Percentiles rank a stretch among this genome's conserved stretches.
These are phyloP conservation scores for Bruguiera hainesii DNA, from an alignment of 441 rosid genomes.

Conservation along the genomic window DNA sequence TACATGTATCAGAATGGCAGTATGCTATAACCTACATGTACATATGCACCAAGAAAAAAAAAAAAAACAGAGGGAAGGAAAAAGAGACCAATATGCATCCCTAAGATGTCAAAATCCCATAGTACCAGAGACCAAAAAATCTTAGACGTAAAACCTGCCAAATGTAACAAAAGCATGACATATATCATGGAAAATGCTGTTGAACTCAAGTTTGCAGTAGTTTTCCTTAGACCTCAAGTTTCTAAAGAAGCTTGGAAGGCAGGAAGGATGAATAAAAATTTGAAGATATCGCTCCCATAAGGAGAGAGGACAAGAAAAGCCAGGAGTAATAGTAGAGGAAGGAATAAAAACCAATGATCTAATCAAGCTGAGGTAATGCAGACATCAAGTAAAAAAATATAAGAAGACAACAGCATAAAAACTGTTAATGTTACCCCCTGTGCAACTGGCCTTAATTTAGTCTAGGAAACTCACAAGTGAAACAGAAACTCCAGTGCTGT, in stretches of 20 bases:
- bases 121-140: neutral
- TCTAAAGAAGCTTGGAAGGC: neutral
- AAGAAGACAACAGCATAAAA: neutral
- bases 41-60: no score
- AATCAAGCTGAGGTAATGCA: neutral
- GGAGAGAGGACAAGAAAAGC: no score
- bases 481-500: constrained; percentile 64
- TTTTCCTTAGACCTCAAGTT: neutral
- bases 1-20: no score
- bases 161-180: neutral
- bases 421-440: constrained; percentile 3
- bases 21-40: no score
- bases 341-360: neutral
- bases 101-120: neutral
- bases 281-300: no score
- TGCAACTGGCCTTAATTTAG: constrained; percentile 9
- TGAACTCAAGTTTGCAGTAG: neutral
- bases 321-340: neutral
- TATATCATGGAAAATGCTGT: neutral
- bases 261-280: no score
- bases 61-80: neutral
- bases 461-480: constrained; percentile 64
- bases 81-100: neutral
- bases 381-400: neutral
- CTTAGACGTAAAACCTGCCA: no score